Evolutionary conservation across 106 monocot genomes (phyloP).

Genomic region (Acanthochlamys bracteata): DNA sequence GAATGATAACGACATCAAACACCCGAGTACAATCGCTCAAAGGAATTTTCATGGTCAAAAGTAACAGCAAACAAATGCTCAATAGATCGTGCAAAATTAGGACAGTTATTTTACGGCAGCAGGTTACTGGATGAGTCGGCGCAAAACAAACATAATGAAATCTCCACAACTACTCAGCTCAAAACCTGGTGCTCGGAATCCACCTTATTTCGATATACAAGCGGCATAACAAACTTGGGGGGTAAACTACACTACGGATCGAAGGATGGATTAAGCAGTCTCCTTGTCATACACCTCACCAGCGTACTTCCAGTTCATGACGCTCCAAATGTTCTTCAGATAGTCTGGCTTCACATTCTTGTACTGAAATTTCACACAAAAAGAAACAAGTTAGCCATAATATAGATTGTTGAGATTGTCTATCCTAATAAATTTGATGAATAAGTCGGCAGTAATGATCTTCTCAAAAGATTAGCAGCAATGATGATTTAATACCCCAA

Average conservation of each 20-base stretch:
- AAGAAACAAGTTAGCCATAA: neutral
- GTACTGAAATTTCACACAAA: conserved; percentile 33
- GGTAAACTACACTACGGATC: neutral
- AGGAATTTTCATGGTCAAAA: no score
- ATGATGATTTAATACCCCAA: no score
- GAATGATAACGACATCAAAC: no score
- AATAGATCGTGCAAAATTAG: no score
- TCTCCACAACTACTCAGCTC: neutral
- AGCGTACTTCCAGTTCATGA: conserved; percentile 80
- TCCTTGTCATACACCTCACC: conserved; percentile 50
- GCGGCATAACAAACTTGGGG: neutral
- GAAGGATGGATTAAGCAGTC: conserved; percentile 12
- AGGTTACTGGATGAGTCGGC: no score
- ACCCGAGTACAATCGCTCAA: no score
- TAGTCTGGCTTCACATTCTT: conserved; percentile 71
- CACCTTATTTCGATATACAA: neutral
- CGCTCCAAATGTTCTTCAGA: conserved; percentile 71
- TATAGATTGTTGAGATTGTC: neutral
- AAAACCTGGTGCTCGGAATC: neutral
- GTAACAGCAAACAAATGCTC: no score
- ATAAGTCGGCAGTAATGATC: neutral
- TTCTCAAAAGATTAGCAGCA: no score
- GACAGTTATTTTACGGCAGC: no score
- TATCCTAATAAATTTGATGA: neutral
- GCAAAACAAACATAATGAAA: neutral